Evolutionary conservation across 2,329 filamentous ascomycete species (phyloP).

Genomic region (Diaporthe caulivora): DNA sequence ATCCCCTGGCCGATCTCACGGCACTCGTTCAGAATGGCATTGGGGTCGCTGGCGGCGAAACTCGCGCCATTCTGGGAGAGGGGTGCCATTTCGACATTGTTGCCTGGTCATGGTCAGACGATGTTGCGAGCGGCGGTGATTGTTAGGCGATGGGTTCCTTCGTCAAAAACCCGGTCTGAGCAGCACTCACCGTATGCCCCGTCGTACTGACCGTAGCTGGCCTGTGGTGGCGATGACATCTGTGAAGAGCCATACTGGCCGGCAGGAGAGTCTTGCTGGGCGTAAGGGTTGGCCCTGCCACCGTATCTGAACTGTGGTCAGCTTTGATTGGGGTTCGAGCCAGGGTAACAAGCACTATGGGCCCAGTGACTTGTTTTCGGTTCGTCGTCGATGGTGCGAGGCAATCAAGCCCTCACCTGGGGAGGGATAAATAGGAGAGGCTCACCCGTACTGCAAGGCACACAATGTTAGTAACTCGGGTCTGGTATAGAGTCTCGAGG

Average conservation of each 20-base stretch:
- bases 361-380: background rate
- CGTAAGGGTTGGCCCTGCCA: slow-evolving; percentile 68
- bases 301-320: slow-evolving; percentile 64
- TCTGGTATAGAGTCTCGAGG: background rate
- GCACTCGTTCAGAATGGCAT: slow-evolving; percentile 87
- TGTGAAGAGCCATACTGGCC: slow-evolving; percentile 52
- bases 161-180: background rate
- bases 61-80: slow-evolving; percentile 65
- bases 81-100: slow-evolving; percentile 79
- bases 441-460: slow-evolving; percentile 68
- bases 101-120: slow-evolving; percentile 30
- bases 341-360: background rate
- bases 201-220: slow-evolving; percentile 33
- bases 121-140: background rate
- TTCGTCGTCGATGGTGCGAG: background rate
- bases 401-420: background rate
- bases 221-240: slow-evolving; percentile 16
- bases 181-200: slow-evolving; percentile 22
- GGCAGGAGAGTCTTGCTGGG: slow-evolving; percentile 58
- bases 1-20: slow-evolving; percentile 83
- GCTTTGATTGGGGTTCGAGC: slow-evolving; percentile 30
- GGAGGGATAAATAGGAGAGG: slow-evolving; percentile 43
- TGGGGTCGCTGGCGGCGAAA: slow-evolving; percentile 70
- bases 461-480: slow-evolving; percentile 53
- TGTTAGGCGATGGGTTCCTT: background rate